Base-by-base conservation (phyloP, 2,329 filamentous ascomycete species). In the Penicillium sp. region DNA sequence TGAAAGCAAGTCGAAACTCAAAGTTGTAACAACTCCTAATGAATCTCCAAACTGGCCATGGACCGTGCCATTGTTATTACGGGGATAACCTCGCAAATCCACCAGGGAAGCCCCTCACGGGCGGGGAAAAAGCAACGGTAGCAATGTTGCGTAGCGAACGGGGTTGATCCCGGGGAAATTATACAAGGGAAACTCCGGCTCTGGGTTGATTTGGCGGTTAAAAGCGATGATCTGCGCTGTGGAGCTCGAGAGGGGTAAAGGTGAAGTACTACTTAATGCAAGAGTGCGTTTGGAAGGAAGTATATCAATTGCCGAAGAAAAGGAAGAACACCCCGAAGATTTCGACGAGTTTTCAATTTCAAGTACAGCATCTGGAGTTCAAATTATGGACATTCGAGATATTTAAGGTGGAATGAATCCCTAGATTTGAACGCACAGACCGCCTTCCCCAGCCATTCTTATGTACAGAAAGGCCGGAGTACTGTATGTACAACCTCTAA, bases 71-170 rank as follows among this genome's bases (percentile, higher is more conserved):
- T 50, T 44, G 22, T 53, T 24, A 35, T 55, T 39, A 53, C 37
- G 35, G 21, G 24, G 19, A 46, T 39, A 33, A 47, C 29, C 29
- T 56, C 42, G 49, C 26, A 44, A 50, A 44, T 7, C n/a, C 21
- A 11, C 24, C 19, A 46, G 46, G 8, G 22, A 31, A 26, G 13
- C 42, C 45, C 44, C 52, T 53, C 29, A 44, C 39, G 47, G 39
- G 54, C 55, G 58, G 53, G 52, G 57, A 42, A 49, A 43, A 62
- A 45, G 64, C 59, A 66, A 65, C 64, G 57, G 62, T 66, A 58
- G 57, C 54, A 65, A 46, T 54, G 49, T 37, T 50, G 52, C 58
- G 52, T 56, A 43, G 53, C 49, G 52, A 49, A 44, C 44, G 10
- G n/a, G 42, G 52, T 2, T 37, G 39, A 55, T 61, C 57, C 24